Evolutionary conservation across 192 early-diverging fungal species (phyloP), one percentile per base, ranked within the genome.

Genomic region (Spizellomyces punctatus): DNA sequence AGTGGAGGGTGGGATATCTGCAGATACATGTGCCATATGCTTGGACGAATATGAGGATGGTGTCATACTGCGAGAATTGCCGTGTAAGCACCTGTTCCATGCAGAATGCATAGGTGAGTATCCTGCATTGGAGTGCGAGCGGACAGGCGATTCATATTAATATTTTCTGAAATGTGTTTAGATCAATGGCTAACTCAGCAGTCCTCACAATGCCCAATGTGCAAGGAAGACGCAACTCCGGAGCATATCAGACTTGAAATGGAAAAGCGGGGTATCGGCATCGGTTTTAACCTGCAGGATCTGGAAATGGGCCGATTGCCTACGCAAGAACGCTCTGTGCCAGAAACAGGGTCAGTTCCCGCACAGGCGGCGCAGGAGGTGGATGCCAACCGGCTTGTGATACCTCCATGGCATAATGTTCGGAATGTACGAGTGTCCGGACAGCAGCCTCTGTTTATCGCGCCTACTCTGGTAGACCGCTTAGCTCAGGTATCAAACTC

Each of bases 81-180:
- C 78, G 45, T 92, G 90, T 64, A 79, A 72, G 17, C 90, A 92
- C 62, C 74, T 67, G 21, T 92, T 86, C 71, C 90, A 92, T 74
- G 45, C 67, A 10, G 81, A 82, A 9, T 92, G 90, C 68, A 81
- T 92, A 62, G 90, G 91, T 72, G 77, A 62, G 60, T 82, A n/a
- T 36, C 59, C 59, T 36, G 5, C 4, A 0, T 61, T 61, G 17
- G 0, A 0, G 50, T 61, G 59, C 12, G 59, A 61, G 36, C 14
- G 14, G 52, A n/a, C 1, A 22, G 12, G 12, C 14, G 2, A 61
- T 64, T n/a, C 45, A 46, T 12, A 64, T 64, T 14, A 10, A 46
- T 46, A 12, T 66, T 16, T 64, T 9, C 63, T 1, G 4, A 16
- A n/a, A 10, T 21, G 27, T 36, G 27, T 36, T 36, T 59, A 70